Base-by-base conservation (phyloP, 2,329 filamentous ascomycete genomes). In the Colletotrichum horii region DNA sequence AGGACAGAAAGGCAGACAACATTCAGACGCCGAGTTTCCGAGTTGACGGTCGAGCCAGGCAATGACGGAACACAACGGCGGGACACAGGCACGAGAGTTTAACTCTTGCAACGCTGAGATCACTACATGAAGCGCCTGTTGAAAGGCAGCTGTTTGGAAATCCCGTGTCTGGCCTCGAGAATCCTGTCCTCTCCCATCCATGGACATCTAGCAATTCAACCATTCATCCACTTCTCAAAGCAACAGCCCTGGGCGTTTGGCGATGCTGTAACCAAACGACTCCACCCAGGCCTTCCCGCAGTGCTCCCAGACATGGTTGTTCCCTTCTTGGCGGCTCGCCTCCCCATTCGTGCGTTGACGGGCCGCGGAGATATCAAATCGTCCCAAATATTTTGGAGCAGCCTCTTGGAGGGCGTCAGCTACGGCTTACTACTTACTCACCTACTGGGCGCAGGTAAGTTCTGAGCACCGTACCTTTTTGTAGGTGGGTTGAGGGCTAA, bases 351-450 rank as follows among this genome's bases (percentile, higher is more conserved):
- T 62, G 62, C 61, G 24, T 55, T n/a, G n/a, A 55, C 68, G 72
- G 72, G 72, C 72, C 72, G 72, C 72, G 61, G 68, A 71, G 68
- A 62, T 71, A 48, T 71, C 72, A 32, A 28, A 30, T 71, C 72
- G 62, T 52, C 43, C 43, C 43, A 52, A 52, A 52, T 22, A 19
- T 65, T 52, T 16, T 24, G 36, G 16, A 43, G 30, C 6, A 8
- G 69, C 55, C 30, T 38, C 30, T 38, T 28, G 68, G 43, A 15
- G 30, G n/a, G 66, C 56, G 66, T n/a, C 66, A 70, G 32, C 12
- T 32, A 14, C 24, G 28, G 24, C 56, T 28, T 60, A 32, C 15
- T 60, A 60, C 56, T n/a, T 22, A 26, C n/a, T 15, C 16, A 56
- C 22, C 22, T 26, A 56, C 52, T 56, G 15, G 4, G 11, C 11